These are phyloP conservation scores for Avena insularis DNA, from an alignment of 176 grass and related monocot genomes.

Conservation along the genomic window DNA sequence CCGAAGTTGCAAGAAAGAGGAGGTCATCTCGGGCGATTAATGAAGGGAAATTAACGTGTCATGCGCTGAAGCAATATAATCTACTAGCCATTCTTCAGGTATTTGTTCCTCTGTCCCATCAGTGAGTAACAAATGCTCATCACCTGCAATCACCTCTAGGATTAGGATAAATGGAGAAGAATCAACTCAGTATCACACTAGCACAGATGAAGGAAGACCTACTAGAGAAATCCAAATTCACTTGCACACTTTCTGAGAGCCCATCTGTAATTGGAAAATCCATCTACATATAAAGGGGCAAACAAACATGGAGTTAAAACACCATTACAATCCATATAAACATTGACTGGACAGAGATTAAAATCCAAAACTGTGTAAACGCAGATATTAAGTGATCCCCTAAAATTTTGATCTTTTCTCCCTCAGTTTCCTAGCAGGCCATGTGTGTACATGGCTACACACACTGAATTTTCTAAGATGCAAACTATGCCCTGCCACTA, in stretches of 20 bases:
- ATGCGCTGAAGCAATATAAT: slow-evolving; percentile 53
- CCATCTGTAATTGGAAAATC: slow-evolving; percentile 59
- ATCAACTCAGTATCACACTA: slow-evolving; percentile 11
- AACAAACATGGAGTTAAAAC: slow-evolving; percentile 28
- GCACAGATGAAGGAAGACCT: slow-evolving; percentile 23
- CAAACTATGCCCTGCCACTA: too few relatives aligned
- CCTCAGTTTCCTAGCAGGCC: too few relatives aligned
- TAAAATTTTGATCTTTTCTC: too few relatives aligned
- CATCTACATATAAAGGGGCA: slow-evolving; percentile 50
- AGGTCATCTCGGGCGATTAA: too few relatives aligned
- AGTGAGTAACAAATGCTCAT: slow-evolving; percentile 58
- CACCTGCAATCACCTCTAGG: slow-evolving; percentile 55
- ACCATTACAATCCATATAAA: slow-evolving; percentile 22
- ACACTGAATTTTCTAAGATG: too few relatives aligned
- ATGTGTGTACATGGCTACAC: too few relatives aligned
- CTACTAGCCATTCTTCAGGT: slow-evolving; percentile 75
- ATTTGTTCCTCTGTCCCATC: slow-evolving; percentile 63
- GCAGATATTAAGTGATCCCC: too few relatives aligned
- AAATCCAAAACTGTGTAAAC: background rate
- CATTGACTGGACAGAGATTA: slow-evolving; percentile 18
- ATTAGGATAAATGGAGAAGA: slow-evolving; percentile 36
- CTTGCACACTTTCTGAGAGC: slow-evolving; percentile 65
- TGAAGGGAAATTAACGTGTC: slow-evolving; percentile 9
- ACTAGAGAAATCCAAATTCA: slow-evolving; percentile 72
- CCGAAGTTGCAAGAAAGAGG: too few relatives aligned